Base-by-base conservation (phyloP, 2,329 filamentous ascomycete species). In the Basipetospora chlamydospora region DNA sequence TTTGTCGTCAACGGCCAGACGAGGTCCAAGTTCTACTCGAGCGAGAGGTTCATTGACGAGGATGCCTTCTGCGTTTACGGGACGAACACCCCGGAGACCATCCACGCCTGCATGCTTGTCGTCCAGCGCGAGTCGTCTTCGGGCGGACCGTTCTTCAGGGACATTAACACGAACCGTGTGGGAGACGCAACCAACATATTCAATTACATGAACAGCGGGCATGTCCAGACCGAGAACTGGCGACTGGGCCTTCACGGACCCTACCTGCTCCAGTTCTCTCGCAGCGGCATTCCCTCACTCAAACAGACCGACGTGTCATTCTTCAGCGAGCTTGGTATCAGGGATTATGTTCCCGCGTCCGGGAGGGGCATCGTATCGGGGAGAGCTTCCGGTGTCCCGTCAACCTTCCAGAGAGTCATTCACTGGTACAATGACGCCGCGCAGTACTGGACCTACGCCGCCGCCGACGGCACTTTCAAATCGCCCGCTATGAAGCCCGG, bases 1-100 rank as follows among this genome's bases (percentile, higher is more conserved):
- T 80, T 67, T 47, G 41, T 73, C 7, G 71, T 80, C 30, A 54
- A 60, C 43, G 69, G 73, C 16, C 59, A 80, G 50, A 80, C 76
- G 0, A 67, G 76, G 26, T 74, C 69, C 54, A 81, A 81, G 52
- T 81, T 80, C 59, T 81, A 77, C 57, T 77, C 72, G 2, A 74
- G 70, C 40, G 61, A 77, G 42, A 65, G 75, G n/a, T 80, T 78
- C 54, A 80, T 81, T 48, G 77, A 81, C 49, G 74, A 78, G 45
- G 59, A 70, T 30, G 63, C 68, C 18, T 74, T 77, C 49, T 80
- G 76, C 52, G 69, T 76, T 26, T 66, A 64, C 40, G 66, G 67
- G 16, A 60, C 58, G 41, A 54, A 51, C 21, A 47, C 49, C 37
- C 31, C 31, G 5, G 52, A 56, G 33, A 46, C 54, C 18, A 63